phyloP scores from a whole-genome alignment of 768 basidiomycete genomes.

The Boletus sp. region DNA sequence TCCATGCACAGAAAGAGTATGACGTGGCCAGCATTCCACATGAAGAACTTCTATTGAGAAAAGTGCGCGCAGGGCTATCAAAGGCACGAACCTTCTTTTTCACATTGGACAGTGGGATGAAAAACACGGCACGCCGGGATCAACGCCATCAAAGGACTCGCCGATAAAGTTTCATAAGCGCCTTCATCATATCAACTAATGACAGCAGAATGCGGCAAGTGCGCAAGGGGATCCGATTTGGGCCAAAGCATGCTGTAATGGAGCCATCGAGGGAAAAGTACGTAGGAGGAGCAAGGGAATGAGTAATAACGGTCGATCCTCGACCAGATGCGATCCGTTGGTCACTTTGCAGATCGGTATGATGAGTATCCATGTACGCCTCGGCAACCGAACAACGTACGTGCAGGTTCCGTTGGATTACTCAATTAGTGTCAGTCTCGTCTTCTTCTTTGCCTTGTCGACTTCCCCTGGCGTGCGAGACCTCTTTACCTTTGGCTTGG shows the following conservation, averaged over 20 bases:
- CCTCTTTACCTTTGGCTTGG: conserved; percentile 20
- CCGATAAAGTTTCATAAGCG: conserved; percentile 30
- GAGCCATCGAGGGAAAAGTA: conserved; percentile 12
- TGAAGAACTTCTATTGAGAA: conserved; percentile 20
- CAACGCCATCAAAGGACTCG: conserved; percentile 25
- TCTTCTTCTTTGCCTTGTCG: conserved; percentile 25
- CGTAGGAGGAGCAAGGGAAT: conserved; percentile 6
- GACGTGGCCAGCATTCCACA: conserved; percentile 22
- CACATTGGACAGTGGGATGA: conserved; percentile 19
- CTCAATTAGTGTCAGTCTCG: conserved; percentile 22
- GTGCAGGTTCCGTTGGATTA: conserved; percentile 15
- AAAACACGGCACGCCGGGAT: conserved; percentile 22
- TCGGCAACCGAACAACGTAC: conserved; percentile 22
- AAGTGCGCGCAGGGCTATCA: conserved; percentile 18
- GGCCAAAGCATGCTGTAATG: conserved; percentile 23
- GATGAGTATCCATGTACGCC: conserved; percentile 9
- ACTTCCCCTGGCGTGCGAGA: conserved; percentile 19
- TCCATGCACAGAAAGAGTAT: conserved; percentile 6
- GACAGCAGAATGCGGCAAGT: conserved; percentile 17
- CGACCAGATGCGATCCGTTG: conserved; percentile 10
- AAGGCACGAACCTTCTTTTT: conserved; percentile 23
- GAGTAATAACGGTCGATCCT: conserved; percentile 20
- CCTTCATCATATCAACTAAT: conserved; percentile 23
- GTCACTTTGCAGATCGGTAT: conserved; percentile 16
- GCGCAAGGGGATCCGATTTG: conserved; percentile 9